Conservation (phyloP, 2,329 filamentous ascomycete species). For the Diaporthe citriasiana region DNA sequence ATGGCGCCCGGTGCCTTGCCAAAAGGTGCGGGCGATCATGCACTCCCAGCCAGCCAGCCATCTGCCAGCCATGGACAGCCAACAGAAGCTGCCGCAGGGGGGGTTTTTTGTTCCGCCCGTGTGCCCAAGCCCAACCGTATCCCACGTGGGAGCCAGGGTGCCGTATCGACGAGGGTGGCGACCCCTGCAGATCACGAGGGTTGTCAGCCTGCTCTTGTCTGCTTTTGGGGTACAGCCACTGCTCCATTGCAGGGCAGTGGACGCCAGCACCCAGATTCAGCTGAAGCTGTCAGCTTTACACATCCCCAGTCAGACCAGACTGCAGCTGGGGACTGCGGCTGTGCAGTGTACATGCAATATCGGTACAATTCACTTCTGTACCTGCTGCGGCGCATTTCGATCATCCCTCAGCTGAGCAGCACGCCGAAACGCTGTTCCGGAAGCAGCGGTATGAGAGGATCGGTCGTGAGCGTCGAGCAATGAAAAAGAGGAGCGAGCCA, state of each 20-base stretch:
- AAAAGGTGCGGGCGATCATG: constrained; percentile 10
- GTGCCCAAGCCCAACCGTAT: constrained; percentile 27
- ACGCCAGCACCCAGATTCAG: constrained; percentile 23
- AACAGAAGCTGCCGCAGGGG: constrained; percentile 1
- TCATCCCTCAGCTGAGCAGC: constrained; percentile 17
- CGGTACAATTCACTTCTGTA: background rate
- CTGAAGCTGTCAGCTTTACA: constrained; percentile 14
- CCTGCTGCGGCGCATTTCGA: constrained; percentile 26
- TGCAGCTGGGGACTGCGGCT: constrained; percentile 19
- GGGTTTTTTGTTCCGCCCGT: constrained; percentile 7
- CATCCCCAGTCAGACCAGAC: background rate
- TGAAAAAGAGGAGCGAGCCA: background rate
- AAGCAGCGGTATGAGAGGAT: constrained; percentile 29
- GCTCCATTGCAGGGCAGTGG: background rate
- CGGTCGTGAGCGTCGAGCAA: background rate
- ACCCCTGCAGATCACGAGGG: constrained; percentile 33
- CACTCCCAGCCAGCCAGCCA: background rate
- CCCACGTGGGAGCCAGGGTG: constrained; percentile 26
- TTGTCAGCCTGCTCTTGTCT: constrained; percentile 21
- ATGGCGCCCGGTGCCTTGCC: constrained; percentile 8
- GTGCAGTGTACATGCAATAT: constrained; percentile 12
- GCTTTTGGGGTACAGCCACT: constrained; percentile 14
- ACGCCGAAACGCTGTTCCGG: constrained; percentile 22
- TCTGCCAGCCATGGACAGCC: background rate
- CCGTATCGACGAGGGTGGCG: background rate